Evolutionary conservation across 2,329 filamentous ascomycete genomes (phyloP).

Genomic region (Magnaporthiopsis rhizophila): DNA sequence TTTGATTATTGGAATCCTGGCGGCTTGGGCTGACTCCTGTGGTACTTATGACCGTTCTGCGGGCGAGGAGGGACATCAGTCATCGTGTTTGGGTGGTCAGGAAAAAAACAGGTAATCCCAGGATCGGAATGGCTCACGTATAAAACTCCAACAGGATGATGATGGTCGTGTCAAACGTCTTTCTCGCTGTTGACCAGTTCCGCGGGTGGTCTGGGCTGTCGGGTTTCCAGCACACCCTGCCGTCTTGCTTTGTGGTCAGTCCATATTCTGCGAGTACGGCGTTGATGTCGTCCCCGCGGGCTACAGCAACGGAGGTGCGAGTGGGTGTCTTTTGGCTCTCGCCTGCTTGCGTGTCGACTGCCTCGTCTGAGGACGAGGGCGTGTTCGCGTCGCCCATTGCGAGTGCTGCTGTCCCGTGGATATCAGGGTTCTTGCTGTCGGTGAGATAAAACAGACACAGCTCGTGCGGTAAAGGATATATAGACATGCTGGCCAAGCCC

Average conservation of each 20-base stretch:
- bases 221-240: not conserved
- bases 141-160: constrained; percentile 18
- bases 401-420: too few relatives aligned
- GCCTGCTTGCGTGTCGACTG: not conserved
- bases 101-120: not conserved
- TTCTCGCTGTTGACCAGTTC: constrained; percentile 15
- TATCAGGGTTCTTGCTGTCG: not conserved
- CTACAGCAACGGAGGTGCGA: too few relatives aligned
- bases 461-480: not conserved
- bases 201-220: constrained; percentile 9
- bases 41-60: constrained; percentile 14
- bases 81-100: not conserved
- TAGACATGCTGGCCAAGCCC: not conserved
- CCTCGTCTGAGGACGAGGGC: not conserved
- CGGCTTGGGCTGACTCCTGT: constrained; percentile 11
- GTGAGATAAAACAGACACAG: not conserved
- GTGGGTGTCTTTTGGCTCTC: not conserved
- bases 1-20: not conserved
- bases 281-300: not conserved
- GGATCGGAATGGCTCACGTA: too few relatives aligned
- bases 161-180: constrained; percentile 14
- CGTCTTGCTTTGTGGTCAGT: not conserved
- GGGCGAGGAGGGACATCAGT: not conserved
- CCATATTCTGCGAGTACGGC: not conserved
- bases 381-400: not conserved